phyloP scores from a whole-genome alignment of 495 filamentous ascomycete genomes.

The Podospora pseudoanserina region DNA sequence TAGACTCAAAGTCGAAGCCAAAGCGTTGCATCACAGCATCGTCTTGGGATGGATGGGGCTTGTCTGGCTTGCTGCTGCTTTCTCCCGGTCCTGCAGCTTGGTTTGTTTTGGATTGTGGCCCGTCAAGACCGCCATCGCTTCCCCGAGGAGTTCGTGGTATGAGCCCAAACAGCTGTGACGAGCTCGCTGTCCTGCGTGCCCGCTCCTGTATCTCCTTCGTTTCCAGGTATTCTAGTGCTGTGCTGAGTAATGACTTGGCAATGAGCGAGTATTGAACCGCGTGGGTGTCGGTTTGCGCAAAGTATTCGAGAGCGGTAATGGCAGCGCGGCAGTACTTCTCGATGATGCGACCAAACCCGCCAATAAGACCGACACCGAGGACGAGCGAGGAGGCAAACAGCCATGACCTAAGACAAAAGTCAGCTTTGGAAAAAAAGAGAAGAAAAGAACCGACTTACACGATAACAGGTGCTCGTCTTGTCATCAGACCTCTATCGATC shows the following conservation, averaged over 20 bases:
- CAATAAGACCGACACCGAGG: conserved; percentile 42
- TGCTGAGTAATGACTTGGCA: conserved; percentile 41
- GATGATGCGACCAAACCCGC: conserved; percentile 43
- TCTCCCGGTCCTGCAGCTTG: neutral
- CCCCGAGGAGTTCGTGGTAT: conserved; percentile 23
- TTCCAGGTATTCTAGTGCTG: conserved; percentile 38
- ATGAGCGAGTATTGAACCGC: conserved; percentile 46
- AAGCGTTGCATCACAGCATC: conserved; percentile 18
- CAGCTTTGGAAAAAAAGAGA: neutral
- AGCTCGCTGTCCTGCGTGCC: conserved; percentile 38
- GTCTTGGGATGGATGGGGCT: neutral
- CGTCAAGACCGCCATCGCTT: neutral
- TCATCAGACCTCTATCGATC: conserved; percentile 31
- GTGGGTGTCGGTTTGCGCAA: conserved; percentile 40
- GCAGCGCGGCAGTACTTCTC: conserved; percentile 41
- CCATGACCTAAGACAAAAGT: conserved; percentile 35
- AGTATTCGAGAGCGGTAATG: conserved; percentile 42
- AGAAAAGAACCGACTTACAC: conserved; percentile 33
- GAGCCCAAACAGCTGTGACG: conserved; percentile 43
- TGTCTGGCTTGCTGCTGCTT: conserved; percentile 5
- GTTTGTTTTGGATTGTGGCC: neutral
- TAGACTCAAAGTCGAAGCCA: conserved; percentile 29
- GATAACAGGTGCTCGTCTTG: conserved; percentile 38
- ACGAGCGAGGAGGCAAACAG: conserved; percentile 47
- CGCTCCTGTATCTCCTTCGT: conserved; percentile 39